Base-by-base conservation (phyloP, 768 basidiomycete species). In the Mycena epipterygia region DNA sequence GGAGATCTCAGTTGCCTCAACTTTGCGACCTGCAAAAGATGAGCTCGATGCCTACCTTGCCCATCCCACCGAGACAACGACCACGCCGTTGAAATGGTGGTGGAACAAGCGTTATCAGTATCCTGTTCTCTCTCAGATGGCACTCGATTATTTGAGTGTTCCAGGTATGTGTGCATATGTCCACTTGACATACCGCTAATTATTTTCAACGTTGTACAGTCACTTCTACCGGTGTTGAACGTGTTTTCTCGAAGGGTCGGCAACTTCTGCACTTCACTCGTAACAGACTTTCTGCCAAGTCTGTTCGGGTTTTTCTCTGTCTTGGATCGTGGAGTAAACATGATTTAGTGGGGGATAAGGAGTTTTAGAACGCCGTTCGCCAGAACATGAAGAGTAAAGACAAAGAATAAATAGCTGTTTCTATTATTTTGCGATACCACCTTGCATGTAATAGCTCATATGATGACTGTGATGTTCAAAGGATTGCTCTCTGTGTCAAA, bases 31-130 rank as follows among this genome's bases (percentile, higher is more conserved):
- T 5, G 21, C 27, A 9, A 39, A 17, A 19, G 71, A 73, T 60
- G 71, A 73, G 35, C 62, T 73, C 2, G 68, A 69, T 3, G 37
- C 27, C 27, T 72, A 72, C 53, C 62, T 72, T 5, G 2, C 32
- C 12, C 46, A 64, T 19, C 57, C 64, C 27, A 53, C 67, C 8
- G 73, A 73, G 48, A 30, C 49, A 3, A 58, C 65, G 6, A 68
- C 53, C 17, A 64, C 68, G 30, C 69, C 70, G 14, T 32, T 75
- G 21, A 33, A 27, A 35, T 75, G 72, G 72, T 75, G 74, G 70
- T 49, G 39, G 29, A 21, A 14, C 41, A 7, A 42, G 8, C 41
- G 41, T 5, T 17, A 17, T 12, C 11, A 51, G 27, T 57, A 58
- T 23, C 60, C 60, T 19, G 27, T 23, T 17, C 60, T 62, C 21